phyloP scores from a whole-genome alignment of 768 basidiomycete genomes.

The Leccinum aurantiacum region DNA sequence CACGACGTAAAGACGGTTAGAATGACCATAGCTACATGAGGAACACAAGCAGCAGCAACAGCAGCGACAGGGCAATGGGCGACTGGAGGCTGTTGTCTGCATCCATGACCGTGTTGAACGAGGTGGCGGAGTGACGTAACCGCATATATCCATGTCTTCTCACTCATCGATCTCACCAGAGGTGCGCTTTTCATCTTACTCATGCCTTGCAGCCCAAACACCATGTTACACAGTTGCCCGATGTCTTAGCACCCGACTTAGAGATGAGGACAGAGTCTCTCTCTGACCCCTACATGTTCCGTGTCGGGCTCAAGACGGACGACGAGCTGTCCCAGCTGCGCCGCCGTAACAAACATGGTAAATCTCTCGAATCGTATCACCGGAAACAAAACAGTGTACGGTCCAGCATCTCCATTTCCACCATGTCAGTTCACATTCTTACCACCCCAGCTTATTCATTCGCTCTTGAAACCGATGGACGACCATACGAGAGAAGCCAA shows the following conservation, averaged over 20 bases:
- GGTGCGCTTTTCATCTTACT: conserved; percentile 4
- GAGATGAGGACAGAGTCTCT: conserved; percentile 42
- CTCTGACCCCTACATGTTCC: conserved; percentile 68
- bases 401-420: conserved; percentile 1
- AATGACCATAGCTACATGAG: conserved; percentile 41
- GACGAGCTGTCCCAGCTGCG: conserved; percentile 64
- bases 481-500: conserved; percentile 83
- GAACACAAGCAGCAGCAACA: conserved; percentile 47
- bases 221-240: background rate
- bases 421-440: background rate
- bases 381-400: conserved; percentile 70
- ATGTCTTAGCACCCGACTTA: conserved; percentile 24
- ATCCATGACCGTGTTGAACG: background rate
- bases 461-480: conserved; percentile 89
- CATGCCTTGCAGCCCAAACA: background rate
- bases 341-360: conserved; percentile 55
- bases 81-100: background rate
- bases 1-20: background rate
- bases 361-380: conserved; percentile 64
- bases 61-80: conserved; percentile 30
- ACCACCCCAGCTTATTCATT: conserved; percentile 68
- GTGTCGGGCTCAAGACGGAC: conserved; percentile 58
- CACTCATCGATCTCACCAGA: conserved; percentile 4
- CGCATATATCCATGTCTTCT: background rate
- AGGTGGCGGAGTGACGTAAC: background rate